Evolutionary conservation across 148 eudicot genomes (phyloP).

Genomic region (Fagopyrum homotropicum): DNA sequence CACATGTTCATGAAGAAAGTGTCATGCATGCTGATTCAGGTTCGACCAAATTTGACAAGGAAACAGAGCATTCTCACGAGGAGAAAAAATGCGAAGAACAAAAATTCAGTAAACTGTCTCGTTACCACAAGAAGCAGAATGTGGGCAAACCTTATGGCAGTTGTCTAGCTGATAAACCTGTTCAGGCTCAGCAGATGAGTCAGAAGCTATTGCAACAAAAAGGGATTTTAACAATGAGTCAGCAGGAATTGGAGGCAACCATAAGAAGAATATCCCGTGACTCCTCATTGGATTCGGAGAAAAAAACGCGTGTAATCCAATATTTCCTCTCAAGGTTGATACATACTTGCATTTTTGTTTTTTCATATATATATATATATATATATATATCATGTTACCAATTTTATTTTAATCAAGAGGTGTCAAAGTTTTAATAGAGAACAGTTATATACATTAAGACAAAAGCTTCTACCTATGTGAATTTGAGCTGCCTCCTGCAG

Average conservation of each 20-base stretch:
- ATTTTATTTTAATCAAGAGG: too few species aligned
- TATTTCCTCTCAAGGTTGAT: constrained; percentile 60
- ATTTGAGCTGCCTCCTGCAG: background rate
- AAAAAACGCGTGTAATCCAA: constrained; percentile 55
- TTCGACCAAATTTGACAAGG: constrained; percentile 23
- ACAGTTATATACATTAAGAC: background rate
- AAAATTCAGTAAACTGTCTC: background rate
- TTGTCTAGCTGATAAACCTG: constrained; percentile 3
- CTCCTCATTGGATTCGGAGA: constrained; percentile 53
- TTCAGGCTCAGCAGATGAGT: constrained; percentile 16
- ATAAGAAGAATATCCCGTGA: constrained; percentile 61
- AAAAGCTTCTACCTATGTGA: background rate
- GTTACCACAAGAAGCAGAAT: constrained; percentile 18
- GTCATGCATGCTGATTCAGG: constrained; percentile 19
- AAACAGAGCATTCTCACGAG: constrained; percentile 22
- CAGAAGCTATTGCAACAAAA: constrained; percentile 25
- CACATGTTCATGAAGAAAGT: constrained; percentile 14
- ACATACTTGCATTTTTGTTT: background rate
- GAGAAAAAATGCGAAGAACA: constrained; percentile 3
- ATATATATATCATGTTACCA: too few species aligned
- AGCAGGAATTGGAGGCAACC: constrained; percentile 58
- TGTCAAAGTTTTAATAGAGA: too few species aligned
- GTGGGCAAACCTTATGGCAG: constrained; percentile 21
- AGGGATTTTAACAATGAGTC: constrained; percentile 33
- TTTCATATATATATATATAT: background rate